Base-by-base conservation (phyloP, 1,139 yeast genomes). In the Hansenula sp. region DNA sequence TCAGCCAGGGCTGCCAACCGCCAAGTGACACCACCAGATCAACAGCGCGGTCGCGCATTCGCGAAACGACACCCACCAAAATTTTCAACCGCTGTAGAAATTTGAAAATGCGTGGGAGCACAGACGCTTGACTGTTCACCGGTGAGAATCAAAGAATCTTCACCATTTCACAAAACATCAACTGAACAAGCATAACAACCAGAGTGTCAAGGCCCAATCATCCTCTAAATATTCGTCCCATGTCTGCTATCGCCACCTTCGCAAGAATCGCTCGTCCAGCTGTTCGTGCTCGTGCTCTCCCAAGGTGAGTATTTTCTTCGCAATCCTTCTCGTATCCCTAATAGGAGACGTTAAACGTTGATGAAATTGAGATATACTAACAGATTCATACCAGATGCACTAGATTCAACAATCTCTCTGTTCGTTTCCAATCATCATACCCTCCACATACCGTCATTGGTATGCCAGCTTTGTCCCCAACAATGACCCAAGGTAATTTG, bases 401-500 rank as follows among this genome's bases (percentile, higher is more conserved):
- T 31, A 63, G 68, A 58, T 50, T 59, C 31, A 42, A 59, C 24
- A 48, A 54, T 18, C 44, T 57, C 38, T 49, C 54, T 44, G 58
- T 60, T 32, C 62, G 68, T 45, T 58, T 60, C 47, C 58, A 60
- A 47, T 63, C 67, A 12, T 59, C 70, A 58, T 81, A 78, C 62
- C 88, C 88, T 35, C 67, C 76, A 37, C 86, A 81, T 62, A 73
- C 77, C 44, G 75, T 81, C 53, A 79, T 81, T 54, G 76, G 77
- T 56, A 81, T 81, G 88, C 77, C 85, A 40, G 98, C 99, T 9
- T 74, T 93, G 60, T 91, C 98, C 21, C 99, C 99, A 55, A 93
- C 99, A 46, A 93, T 93, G 99, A 86, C 96, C 50, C 93, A 86
- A 64, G 99, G 99, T 64, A 84, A 81, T 65, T 74, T 93, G 54